phyloP scores from a whole-genome alignment of 495 filamentous ascomycete species.

The Annulohypoxylon bovei region DNA sequence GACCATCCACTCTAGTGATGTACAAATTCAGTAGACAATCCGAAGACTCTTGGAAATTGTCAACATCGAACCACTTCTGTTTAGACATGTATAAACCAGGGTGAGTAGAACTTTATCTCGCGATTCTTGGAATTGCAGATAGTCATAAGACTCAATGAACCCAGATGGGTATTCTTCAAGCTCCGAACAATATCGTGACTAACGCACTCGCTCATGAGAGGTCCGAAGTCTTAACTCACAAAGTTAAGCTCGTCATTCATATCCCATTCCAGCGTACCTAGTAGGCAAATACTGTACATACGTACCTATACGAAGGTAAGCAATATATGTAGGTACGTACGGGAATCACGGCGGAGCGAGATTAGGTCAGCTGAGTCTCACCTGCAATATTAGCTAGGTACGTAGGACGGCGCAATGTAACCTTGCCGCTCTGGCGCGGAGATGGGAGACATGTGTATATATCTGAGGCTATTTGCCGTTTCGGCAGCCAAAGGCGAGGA shows the following conservation, averaged over 20 bases:
- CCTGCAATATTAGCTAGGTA: not conserved
- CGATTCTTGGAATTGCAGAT: not conserved
- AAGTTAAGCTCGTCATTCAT: not conserved
- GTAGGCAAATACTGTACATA: too few relatives aligned
- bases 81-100: too few relatives aligned
- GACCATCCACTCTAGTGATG: conserved; percentile 27
- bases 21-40: conserved; percentile 27
- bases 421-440: not conserved
- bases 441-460: too few relatives aligned
- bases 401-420: conserved; percentile 3
- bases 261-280: too few relatives aligned
- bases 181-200: not conserved
- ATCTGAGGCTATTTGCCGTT: conserved; percentile 25
- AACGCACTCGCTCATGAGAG: not conserved
- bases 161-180: too few relatives aligned
- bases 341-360: not conserved
- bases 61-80: not conserved
- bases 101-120: not conserved
- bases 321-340: not conserved
- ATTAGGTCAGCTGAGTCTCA: conserved; percentile 18
- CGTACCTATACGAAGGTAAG: not conserved
- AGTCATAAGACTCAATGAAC: not conserved
- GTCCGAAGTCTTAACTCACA: not conserved
- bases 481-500: not conserved
- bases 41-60: conserved; percentile 11